These are phyloP conservation scores for Ceriops tagal DNA, from an alignment of 345 rosid species.

Conservation along the genomic window DNA sequence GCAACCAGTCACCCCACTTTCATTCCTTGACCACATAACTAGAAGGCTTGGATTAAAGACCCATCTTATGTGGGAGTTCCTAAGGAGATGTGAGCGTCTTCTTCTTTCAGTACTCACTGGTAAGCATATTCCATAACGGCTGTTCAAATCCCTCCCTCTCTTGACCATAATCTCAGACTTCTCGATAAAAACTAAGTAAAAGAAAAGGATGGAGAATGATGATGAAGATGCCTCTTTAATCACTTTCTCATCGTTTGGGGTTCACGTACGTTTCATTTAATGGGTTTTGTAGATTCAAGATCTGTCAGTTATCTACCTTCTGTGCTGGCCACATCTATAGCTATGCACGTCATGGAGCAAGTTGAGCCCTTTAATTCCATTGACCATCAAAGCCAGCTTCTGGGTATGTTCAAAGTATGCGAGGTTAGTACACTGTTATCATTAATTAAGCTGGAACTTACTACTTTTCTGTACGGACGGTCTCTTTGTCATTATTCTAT, in stretches of 20 bases:
- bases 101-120: slow-evolving; percentile 24
- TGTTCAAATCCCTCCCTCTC: neutral
- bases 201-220: neutral
- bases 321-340: slow-evolving; percentile 29
- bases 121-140: neutral
- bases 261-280: neutral
- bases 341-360: slow-evolving; percentile 37
- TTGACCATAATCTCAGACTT: slow-evolving; percentile 5
- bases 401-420: slow-evolving; percentile 19
- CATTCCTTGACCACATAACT: slow-evolving; percentile 31
- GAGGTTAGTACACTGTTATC: slow-evolving; percentile 13
- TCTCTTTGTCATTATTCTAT: neutral
- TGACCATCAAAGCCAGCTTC: slow-evolving; percentile 23
- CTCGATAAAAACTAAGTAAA: slow-evolving; percentile 22
- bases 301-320: slow-evolving; percentile 20
- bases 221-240: slow-evolving; percentile 11
- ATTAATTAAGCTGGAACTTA: no score
- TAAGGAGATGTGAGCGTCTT: slow-evolving; percentile 26
- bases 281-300: slow-evolving; percentile 24
- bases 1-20: slow-evolving; percentile 34
- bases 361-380: slow-evolving; percentile 25
- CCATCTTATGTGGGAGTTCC: slow-evolving; percentile 23
- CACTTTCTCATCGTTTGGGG: slow-evolving; percentile 2
- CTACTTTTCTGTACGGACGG: no score
- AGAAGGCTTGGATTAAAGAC: slow-evolving; percentile 26